Conservation (phyloP, 2,329 filamentous ascomycete genomes). For the Microdochium paspali region DNA sequence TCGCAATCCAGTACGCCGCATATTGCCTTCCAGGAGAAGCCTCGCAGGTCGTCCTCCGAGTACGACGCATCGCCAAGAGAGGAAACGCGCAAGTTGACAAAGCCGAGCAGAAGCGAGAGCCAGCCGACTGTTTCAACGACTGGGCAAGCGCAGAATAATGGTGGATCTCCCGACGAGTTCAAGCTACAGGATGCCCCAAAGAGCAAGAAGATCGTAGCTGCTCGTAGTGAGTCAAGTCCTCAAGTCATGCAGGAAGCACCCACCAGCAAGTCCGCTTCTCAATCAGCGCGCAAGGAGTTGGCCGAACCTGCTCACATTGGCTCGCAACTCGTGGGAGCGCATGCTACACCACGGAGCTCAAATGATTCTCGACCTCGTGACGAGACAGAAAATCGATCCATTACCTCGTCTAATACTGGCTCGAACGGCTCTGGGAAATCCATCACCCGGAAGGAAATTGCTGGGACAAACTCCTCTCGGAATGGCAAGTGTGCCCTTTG, state of each 20-base stretch:
- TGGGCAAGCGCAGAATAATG: slow-evolving; percentile 1
- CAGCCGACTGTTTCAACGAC: background rate
- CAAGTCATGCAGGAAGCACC: slow-evolving; percentile 26
- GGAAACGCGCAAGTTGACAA: slow-evolving; percentile 9
- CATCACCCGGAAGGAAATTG: slow-evolving; percentile 58
- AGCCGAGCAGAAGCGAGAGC: background rate
- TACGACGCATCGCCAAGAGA: slow-evolving; percentile 45
- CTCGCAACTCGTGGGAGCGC: background rate
- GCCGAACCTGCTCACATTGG: slow-evolving; percentile 20
- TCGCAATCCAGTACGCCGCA: slow-evolving; percentile 63
- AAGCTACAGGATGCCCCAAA: slow-evolving; percentile 75
- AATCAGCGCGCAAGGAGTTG: slow-evolving; percentile 14
- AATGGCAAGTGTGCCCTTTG: slow-evolving; percentile 28
- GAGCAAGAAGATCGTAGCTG: slow-evolving; percentile 37
- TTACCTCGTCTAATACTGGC: slow-evolving; percentile 31
- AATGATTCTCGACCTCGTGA: slow-evolving; percentile 50
- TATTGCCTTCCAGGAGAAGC: slow-evolving; percentile 84
- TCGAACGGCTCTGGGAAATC: slow-evolving; percentile 33
- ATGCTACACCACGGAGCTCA: slow-evolving; percentile 36
- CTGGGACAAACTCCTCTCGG: slow-evolving; percentile 24
- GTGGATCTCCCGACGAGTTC: slow-evolving; percentile 46
- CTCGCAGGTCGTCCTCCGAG: slow-evolving; percentile 54
- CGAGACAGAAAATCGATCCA: slow-evolving; percentile 37
- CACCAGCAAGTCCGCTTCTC: slow-evolving; percentile 25
- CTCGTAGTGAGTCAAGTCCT: slow-evolving; percentile 35